phyloP scores from a whole-genome alignment of 164 flowering plant species.

The Vitis riparia region DNA sequence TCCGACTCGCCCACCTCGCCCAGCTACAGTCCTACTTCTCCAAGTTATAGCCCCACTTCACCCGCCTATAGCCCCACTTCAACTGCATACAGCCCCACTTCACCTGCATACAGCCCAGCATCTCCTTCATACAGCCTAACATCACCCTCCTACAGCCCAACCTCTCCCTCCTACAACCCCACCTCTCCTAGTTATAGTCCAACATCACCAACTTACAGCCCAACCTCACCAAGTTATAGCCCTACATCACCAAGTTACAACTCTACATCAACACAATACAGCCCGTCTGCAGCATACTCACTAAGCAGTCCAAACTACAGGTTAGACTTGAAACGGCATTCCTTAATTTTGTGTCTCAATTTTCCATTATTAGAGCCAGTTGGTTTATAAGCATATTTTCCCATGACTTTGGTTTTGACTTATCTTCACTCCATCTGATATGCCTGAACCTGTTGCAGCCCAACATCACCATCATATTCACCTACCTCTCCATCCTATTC shows the following conservation, averaged over 20 bases:
- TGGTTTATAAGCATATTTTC: no score
- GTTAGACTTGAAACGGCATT: slow-evolving; percentile 24
- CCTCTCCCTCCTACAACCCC: slow-evolving; percentile 87
- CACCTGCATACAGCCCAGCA: slow-evolving; percentile 92
- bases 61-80: slow-evolving; percentile 92
- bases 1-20: slow-evolving; percentile 78
- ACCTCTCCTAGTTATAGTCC: slow-evolving; percentile 91
- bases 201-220: slow-evolving; percentile 81
- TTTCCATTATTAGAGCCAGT: no score
- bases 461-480: slow-evolving; percentile 96
- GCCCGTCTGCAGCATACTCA: slow-evolving; percentile 83
- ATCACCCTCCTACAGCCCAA: slow-evolving; percentile 91
- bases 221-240: slow-evolving; percentile 79
- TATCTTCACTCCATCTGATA: background rate
- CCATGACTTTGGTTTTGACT: background rate
- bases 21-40: slow-evolving; percentile 51
- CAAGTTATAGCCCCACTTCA: slow-evolving; percentile 82
- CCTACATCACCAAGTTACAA: slow-evolving; percentile 84
- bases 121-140: slow-evolving; percentile 94
- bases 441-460: slow-evolving; percentile 52
- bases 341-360: background rate
- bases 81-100: slow-evolving; percentile 90
- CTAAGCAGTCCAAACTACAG: slow-evolving; percentile 96
- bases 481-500: slow-evolving; percentile 94
- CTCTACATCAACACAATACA: slow-evolving; percentile 77